phyloP scores from a whole-genome alignment of 225 moss, liverwort and hornwort genomes.

The Physcomitrium patens region DNA sequence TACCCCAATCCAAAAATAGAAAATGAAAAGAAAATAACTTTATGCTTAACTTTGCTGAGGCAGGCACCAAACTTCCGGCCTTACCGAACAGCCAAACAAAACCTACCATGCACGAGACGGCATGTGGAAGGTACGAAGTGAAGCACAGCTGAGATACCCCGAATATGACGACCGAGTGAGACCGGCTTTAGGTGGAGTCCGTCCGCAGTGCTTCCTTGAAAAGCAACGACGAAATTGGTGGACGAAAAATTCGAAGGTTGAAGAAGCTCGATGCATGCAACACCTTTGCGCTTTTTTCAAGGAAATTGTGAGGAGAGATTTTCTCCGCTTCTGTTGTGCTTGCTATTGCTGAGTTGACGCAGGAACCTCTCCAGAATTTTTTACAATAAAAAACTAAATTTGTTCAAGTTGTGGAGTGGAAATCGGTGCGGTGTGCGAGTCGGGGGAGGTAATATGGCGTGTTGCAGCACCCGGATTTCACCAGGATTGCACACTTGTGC shows the following conservation, averaged over 20 bases:
- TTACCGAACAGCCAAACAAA: neutral
- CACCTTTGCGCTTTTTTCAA: neutral
- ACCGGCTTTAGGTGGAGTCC: too few relatives aligned
- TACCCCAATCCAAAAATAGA: too few relatives aligned
- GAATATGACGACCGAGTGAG: neutral
- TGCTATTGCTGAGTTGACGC: slow-evolving; percentile 9
- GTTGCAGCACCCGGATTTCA: slow-evolving; percentile 13
- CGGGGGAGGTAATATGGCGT: slow-evolving; percentile 26
- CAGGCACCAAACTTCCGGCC: neutral
- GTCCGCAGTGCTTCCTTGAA: neutral
- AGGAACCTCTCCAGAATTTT: neutral
- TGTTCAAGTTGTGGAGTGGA: neutral
- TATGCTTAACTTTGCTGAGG: neutral
- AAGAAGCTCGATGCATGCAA: neutral
- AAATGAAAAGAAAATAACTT: too few relatives aligned
- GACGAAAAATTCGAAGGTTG: neutral
- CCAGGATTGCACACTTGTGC: slow-evolving; percentile 11
- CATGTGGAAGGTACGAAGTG: neutral
- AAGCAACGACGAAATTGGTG: neutral
- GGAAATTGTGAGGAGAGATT: neutral
- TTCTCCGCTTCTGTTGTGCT: neutral
- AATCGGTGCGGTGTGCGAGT: neutral
- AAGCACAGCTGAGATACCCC: neutral
- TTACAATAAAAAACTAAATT: neutral
- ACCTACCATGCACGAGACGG: too few relatives aligned